Base-by-base conservation (phyloP, 2,329 filamentous ascomycete genomes). In the Cladorrhinum sp. region DNA sequence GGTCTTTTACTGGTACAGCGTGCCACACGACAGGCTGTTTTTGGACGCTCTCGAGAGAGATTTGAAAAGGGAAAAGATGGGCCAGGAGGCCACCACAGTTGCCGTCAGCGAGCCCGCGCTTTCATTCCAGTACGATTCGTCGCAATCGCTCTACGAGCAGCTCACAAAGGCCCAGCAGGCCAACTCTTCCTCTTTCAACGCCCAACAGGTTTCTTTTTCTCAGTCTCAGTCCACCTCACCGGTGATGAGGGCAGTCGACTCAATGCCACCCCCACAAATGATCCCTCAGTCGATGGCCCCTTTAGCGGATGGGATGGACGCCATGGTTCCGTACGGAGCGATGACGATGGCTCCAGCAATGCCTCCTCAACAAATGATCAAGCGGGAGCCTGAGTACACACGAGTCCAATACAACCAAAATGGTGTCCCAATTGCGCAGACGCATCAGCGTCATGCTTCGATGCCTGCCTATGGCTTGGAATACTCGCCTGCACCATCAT, bases 1-100 rank as follows among this genome's bases (percentile, higher is more conserved):
- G 82, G 95, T 99, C 67, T 99, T 99, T 73, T 99, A 98, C 80
- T 99, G 95, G 95, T 99, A 98, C 79, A 97, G 93, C 79, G 95
- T 99, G 52, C 95, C 95, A 1, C 95, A 99, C 75, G 95, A 99
- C 77, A 87, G 95, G 58, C 86, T 99, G 55, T 99, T 99, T 79
- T 88, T 99, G 68, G 95, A 99, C 79, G 95, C 95, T 41, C 82
- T 99, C 69, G 95, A 99, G 83, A 89, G 95, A 66, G 95, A 99
- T 73, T 79, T 99, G 73, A 99, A 99, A 87, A 87, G 95, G 72
- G 95, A 99, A 80, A 99, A 99, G 85, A 98, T 98, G 93, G 89
- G 90, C 67, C 95, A 99, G 78, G 95, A 99, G 78, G 92, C 95
- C 60, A 99, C 93, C 55, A 99, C 95, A 16, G 88, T 96, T 69